Evolutionary conservation across 768 basidiomycete genomes (phyloP).

Genomic region (Pleurotus salmoneostramineus): DNA sequence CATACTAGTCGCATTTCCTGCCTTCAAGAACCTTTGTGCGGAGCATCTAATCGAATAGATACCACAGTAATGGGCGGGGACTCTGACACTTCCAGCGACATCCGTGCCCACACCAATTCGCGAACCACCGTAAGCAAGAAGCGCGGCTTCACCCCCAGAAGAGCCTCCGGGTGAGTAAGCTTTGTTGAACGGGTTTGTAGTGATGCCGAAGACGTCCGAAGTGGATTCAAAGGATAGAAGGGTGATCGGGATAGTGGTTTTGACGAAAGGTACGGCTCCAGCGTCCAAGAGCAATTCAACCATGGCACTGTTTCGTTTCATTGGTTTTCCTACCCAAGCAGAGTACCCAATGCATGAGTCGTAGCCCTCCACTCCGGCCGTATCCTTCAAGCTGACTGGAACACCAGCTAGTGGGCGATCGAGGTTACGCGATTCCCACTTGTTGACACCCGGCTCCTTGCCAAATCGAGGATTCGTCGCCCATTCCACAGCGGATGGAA

Average conservation of each 20-base stretch:
- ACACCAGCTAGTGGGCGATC: constrained; percentile 46
- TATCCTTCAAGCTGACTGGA: constrained; percentile 55
- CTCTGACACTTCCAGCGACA: constrained; percentile 65
- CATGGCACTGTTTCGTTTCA: constrained; percentile 42
- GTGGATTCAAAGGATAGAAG: constrained; percentile 55
- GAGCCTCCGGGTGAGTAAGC: constrained; percentile 62
- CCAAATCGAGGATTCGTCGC: constrained; percentile 8
- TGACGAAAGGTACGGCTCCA: constrained; percentile 63
- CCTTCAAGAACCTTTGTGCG: constrained; percentile 41
- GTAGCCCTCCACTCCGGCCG: constrained; percentile 48
- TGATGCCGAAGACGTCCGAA: constrained; percentile 56
- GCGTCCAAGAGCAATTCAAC: constrained; percentile 53
- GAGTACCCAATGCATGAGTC: constrained; percentile 62
- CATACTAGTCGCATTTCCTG: constrained; percentile 39
- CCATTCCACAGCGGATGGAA: constrained; percentile 30
- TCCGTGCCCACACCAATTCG: constrained; percentile 66
- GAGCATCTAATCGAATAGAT: constrained; percentile 55
- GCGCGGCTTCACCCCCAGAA: constrained; percentile 62
- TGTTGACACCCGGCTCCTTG: not conserved
- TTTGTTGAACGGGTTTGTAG: constrained; percentile 57
- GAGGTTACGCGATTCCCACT: constrained; percentile 19
- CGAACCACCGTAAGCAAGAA: constrained; percentile 57
- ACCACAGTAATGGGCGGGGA: constrained; percentile 64
- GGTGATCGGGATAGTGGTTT: constrained; percentile 61
- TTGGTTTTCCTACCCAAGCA: constrained; percentile 39